phyloP scores from a whole-genome alignment of 129 eudicot species.

The Flaveria sonorensis region DNA sequence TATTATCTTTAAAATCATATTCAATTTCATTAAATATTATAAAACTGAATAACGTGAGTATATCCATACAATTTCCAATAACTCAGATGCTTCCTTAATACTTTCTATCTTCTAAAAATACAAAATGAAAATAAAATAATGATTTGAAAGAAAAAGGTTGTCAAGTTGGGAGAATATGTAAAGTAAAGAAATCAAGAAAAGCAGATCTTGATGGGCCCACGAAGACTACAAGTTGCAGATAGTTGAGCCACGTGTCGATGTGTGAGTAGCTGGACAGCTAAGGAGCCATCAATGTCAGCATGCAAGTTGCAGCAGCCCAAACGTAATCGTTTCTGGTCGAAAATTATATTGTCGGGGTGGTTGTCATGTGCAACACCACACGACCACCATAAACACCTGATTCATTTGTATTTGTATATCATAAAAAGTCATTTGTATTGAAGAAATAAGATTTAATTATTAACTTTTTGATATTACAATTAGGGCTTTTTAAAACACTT shows the following conservation, averaged over 20 bases:
- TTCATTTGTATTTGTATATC: too few species aligned
- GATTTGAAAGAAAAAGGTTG: neutral
- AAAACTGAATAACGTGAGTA: neutral
- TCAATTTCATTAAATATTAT: too few species aligned
- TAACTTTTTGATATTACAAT: too few species aligned
- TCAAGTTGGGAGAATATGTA: conserved; percentile 28
- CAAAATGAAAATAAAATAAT: neutral
- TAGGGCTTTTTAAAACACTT: too few species aligned
- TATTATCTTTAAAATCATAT: too few species aligned
- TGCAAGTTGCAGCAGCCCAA: conserved; percentile 42
- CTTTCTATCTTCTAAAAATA: neutral
- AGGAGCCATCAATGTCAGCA: conserved; percentile 34
- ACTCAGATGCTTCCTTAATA: neutral
- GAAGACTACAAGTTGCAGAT: conserved; percentile 27
- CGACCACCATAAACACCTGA: conserved; percentile 21
- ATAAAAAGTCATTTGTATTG: too few species aligned
- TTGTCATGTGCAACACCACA: conserved; percentile 40
- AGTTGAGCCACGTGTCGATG: conserved; percentile 20
- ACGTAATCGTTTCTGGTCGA: conserved; percentile 31
- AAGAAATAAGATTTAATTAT: too few species aligned
- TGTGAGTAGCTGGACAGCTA: conserved; percentile 33
- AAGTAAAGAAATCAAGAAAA: conserved; percentile 37
- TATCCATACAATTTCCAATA: too few species aligned
- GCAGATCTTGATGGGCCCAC: conserved; percentile 25
- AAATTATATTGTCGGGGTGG: conserved; percentile 37